phyloP scores from a whole-genome alignment of 1,284 basidiomycete species.

The Cutaneotrichosporon sp. region DNA sequence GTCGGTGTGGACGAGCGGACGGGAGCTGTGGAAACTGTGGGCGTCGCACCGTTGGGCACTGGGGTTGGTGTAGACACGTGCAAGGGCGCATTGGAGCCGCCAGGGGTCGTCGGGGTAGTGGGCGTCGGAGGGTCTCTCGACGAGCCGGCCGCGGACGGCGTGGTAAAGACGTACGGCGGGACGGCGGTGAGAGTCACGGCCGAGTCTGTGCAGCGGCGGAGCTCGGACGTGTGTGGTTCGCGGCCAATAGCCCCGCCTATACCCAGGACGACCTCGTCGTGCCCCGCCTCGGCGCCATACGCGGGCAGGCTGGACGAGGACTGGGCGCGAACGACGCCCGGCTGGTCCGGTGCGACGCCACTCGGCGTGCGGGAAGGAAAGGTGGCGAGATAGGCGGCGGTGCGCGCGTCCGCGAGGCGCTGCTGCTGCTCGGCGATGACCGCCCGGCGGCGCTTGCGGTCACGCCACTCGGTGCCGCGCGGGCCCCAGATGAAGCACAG shows the following conservation, averaged over 20 bases:
- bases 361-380: background rate
- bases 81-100: background rate
- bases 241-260: background rate
- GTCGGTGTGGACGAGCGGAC: no score
- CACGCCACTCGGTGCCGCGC: background rate
- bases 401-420: background rate
- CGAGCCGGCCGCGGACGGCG: background rate
- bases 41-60: no score
- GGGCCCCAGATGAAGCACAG: background rate
- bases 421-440: background rate
- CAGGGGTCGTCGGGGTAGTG: background rate
- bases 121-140: background rate
- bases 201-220: background rate
- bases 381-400: background rate
- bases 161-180: background rate
- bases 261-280: background rate
- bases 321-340: background rate
- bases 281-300: background rate
- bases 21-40: no score
- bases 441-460: background rate
- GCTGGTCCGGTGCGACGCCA: background rate
- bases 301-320: background rate
- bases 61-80: background rate
- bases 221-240: background rate
- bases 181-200: background rate